Conservation (phyloP, 129 eudicot species). For the Ambrosia artemisiifolia region DNA sequence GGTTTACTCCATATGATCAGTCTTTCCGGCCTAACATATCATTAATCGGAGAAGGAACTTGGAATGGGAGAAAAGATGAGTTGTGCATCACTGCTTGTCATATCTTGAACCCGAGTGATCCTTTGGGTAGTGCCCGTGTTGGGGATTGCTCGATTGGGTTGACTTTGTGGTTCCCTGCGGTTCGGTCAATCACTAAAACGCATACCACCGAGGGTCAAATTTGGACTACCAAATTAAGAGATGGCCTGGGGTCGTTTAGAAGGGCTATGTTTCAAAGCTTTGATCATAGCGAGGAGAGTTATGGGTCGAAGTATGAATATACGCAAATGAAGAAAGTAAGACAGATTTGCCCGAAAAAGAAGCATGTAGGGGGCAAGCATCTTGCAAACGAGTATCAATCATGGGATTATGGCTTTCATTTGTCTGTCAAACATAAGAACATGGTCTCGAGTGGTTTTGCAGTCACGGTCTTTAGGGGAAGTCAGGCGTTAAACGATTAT, state of each 20-base stretch:
- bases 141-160: constrained; percentile 67
- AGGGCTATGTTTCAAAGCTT: constrained; percentile 34
- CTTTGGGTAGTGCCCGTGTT: constrained; percentile 33
- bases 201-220: constrained; percentile 47
- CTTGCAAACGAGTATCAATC: constrained; percentile 1
- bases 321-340: constrained; percentile 46
- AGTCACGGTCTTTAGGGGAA: constrained; percentile 39
- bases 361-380: constrained; percentile 27
- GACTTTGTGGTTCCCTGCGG: constrained; percentile 42
- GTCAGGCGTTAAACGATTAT: constrained; percentile 14
- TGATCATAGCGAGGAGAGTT: constrained; percentile 6
- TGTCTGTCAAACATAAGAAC: constrained; percentile 34
- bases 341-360: constrained; percentile 29
- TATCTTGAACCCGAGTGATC: constrained; percentile 32
- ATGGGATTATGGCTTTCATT: constrained; percentile 34
- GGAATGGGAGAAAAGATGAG: constrained; percentile 51
- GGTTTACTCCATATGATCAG: constrained; percentile 21
- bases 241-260: constrained; percentile 42
- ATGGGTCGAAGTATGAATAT: constrained; percentile 50
- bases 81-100: constrained; percentile 49
- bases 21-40: constrained; percentile 35
- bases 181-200: constrained; percentile 44
- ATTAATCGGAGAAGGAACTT: constrained; percentile 68
- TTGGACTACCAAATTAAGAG: constrained; percentile 47
- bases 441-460: constrained; percentile 45